These are phyloP conservation scores for Sarocladiaceae sp. DNA, from an alignment of 2,329 filamentous ascomycete genomes.

Conservation along the genomic window DNA sequence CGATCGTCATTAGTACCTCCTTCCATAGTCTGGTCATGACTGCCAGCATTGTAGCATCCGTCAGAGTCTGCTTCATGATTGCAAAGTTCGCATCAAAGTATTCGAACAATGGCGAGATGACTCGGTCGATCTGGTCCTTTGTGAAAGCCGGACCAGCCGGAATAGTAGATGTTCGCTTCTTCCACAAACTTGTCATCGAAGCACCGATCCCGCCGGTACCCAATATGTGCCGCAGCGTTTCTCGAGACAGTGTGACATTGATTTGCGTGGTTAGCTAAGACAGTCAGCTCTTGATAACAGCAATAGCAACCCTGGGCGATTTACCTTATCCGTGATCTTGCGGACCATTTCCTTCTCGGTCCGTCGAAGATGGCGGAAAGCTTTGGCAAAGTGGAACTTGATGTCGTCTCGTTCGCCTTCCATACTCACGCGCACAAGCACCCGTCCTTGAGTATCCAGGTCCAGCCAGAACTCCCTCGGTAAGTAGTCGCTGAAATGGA, in stretches of 20 bases:
- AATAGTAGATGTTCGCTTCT: slow-evolving; percentile 49
- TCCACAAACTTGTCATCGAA: slow-evolving; percentile 64
- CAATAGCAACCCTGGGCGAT: slow-evolving; percentile 13
- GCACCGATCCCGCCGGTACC: slow-evolving; percentile 64
- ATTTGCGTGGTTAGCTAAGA: slow-evolving; percentile 83
- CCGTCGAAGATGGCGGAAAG: slow-evolving; percentile 89
- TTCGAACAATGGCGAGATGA: slow-evolving; percentile 75
- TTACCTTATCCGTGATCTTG: slow-evolving; percentile 94
- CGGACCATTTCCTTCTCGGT: slow-evolving; percentile 97
- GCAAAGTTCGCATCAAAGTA: slow-evolving; percentile 99
- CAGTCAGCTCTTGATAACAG: slow-evolving; percentile 15
- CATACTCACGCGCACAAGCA: slow-evolving; percentile 92
- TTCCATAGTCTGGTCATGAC: slow-evolving; percentile 99
- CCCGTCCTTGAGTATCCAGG: slow-evolving; percentile 85
- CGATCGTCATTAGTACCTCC: slow-evolving; percentile 87
- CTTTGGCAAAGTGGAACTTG: slow-evolving; percentile 96
- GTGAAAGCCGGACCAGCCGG: slow-evolving; percentile 46
- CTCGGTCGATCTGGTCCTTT: slow-evolving; percentile 68
- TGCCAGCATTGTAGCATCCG: slow-evolving; percentile 92
- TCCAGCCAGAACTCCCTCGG: slow-evolving; percentile 97
- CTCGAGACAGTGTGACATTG: slow-evolving; percentile 76
- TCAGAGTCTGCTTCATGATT: slow-evolving; percentile 96
- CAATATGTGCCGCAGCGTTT: slow-evolving; percentile 69
- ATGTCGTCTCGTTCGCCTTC: slow-evolving; percentile 98
- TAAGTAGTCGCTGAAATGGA: slow-evolving; percentile 92